Evolutionary conservation across 1,139 yeast genomes (phyloP).

Genomic region (Geotrichum candidum): DNA sequence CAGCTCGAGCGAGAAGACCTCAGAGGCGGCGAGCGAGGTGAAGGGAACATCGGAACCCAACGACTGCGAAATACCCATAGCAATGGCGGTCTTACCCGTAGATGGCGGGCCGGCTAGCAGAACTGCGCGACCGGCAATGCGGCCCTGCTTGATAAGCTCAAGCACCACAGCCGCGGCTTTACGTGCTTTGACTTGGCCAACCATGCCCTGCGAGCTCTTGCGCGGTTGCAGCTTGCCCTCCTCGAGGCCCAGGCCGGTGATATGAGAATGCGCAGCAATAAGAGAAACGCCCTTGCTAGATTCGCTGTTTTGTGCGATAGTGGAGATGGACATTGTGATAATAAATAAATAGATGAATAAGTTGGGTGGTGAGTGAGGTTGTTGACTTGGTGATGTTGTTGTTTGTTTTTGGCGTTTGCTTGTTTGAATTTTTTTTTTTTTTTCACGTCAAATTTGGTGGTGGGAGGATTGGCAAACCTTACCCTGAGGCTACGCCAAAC

Average conservation of each 20-base stretch:
- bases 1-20: conserved; percentile 82
- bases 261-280: conserved; percentile 96
- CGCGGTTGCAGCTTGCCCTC: conserved; percentile 74
- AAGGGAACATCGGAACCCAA: conserved; percentile 92
- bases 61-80: conserved; percentile 90
- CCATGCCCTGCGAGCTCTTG: conserved; percentile 85
- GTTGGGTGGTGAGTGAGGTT: not conserved
- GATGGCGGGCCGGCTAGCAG: conserved; percentile 97
- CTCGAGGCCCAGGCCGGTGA: conserved; percentile 89
- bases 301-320: conserved; percentile 37
- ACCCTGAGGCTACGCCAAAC: not conserved
- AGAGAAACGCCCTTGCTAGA: conserved; percentile 38
- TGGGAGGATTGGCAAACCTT: conserved; percentile 1
- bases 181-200: conserved; percentile 91
- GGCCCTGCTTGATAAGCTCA: conserved; percentile 88
- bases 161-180: conserved; percentile 91
- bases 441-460: not conserved
- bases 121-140: conserved; percentile 95
- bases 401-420: not conserved
- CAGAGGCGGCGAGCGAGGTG: conserved; percentile 91
- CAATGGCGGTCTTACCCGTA: conserved; percentile 98
- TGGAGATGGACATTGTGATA: conserved; percentile 25
- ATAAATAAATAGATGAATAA: not conserved
- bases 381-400: not conserved
- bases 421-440: not conserved